Conservation (phyloP, 2,329 filamentous ascomycete species). For the Calonectria leucothoes region DNA sequence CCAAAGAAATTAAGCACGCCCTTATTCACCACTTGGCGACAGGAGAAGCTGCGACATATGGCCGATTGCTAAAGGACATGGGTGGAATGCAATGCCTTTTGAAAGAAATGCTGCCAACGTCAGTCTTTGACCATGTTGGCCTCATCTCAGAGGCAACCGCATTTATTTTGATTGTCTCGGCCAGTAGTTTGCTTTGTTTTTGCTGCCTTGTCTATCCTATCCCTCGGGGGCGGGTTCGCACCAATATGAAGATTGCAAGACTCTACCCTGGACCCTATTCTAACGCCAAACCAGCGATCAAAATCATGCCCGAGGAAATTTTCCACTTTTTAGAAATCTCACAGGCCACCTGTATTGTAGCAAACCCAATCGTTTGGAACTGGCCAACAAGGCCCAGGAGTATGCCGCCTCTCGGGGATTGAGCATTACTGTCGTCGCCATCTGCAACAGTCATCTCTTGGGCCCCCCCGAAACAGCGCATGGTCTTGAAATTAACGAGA, state of each 20-base stretch:
- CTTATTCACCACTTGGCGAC: not conserved
- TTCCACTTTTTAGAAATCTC: not conserved
- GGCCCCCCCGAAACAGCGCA: not conserved
- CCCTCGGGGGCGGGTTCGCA: not conserved
- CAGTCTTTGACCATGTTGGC: not conserved
- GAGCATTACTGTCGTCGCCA: not conserved
- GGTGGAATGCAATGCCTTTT: not conserved
- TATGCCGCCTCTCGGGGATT: not conserved
- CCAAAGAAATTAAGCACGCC: not conserved
- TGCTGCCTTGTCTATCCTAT: not conserved
- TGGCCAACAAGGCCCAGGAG: not conserved
- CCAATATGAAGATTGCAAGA: not conserved
- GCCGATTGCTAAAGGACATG: not conserved
- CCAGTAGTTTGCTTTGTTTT: not conserved
- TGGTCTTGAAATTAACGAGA: not conserved
- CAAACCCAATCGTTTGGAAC: not conserved
- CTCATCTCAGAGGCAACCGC: not conserved
- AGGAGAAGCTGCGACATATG: not conserved
- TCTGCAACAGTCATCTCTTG: not conserved
- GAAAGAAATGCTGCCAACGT: not conserved
- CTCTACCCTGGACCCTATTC: not conserved
- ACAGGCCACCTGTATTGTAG: not conserved
- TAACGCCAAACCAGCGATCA: not conserved
- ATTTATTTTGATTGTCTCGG: not conserved
- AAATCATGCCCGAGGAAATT: not conserved